phyloP scores from a whole-genome alignment of 2,329 filamentous ascomycete species.

The Pyrenochaeta sp. region DNA sequence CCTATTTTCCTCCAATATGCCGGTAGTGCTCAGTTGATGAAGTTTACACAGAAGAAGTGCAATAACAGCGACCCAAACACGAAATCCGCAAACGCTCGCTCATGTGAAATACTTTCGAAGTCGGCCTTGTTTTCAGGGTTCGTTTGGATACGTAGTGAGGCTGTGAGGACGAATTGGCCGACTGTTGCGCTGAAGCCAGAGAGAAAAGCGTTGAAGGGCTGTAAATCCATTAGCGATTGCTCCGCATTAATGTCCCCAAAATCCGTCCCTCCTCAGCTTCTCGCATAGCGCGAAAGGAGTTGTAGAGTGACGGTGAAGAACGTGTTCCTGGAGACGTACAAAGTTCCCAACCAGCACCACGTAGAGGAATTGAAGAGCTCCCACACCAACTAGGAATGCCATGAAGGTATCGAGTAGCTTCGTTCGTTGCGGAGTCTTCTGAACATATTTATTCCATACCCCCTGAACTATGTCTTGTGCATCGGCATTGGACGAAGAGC shows the following conservation, averaged over 20 bases:
- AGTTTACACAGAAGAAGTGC: slow-evolving; percentile 99
- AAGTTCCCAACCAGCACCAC: slow-evolving; percentile 93
- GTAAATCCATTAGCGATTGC: slow-evolving; percentile 3
- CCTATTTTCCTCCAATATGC: background rate
- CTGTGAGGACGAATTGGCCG: slow-evolving; percentile 96
- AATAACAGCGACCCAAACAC: slow-evolving; percentile 93
- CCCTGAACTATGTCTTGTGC: slow-evolving; percentile 69
- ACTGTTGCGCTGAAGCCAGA: slow-evolving; percentile 94
- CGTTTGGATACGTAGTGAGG: slow-evolving; percentile 90
- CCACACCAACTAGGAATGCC: slow-evolving; percentile 83
- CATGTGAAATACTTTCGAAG: slow-evolving; percentile 78
- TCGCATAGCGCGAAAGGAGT: background rate
- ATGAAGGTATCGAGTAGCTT: slow-evolving; percentile 94
- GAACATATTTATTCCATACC: slow-evolving; percentile 80
- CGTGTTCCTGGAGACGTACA: slow-evolving; percentile 64
- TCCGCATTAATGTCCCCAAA: too few species aligned
- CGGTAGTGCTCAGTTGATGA: slow-evolving; percentile 81
- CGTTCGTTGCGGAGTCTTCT: slow-evolving; percentile 85
- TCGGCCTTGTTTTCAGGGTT: slow-evolving; percentile 81
- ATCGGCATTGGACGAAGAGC: slow-evolving; percentile 33
- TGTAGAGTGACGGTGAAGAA: background rate
- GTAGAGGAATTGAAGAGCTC: slow-evolving; percentile 91
- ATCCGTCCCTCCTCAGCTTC: background rate
- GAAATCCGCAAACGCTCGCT: slow-evolving; percentile 95
- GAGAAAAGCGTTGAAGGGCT: slow-evolving; percentile 99